Evolutionary conservation across 768 basidiomycete genomes (phyloP), one percentile per base, ranked within the genome.

Genomic region (Calocera cornea): DNA sequence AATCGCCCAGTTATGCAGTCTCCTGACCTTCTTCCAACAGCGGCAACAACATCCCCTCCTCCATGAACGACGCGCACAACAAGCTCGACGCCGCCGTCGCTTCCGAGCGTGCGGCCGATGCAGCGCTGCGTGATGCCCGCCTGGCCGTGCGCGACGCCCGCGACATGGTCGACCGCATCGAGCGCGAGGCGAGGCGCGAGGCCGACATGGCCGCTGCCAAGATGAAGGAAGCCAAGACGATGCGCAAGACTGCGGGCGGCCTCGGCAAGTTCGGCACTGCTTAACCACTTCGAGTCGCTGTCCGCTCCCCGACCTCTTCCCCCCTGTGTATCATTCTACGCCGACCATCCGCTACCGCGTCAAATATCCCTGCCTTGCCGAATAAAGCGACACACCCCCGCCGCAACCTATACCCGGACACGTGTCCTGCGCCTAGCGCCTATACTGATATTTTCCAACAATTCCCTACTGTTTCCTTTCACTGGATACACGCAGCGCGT

Each of bases 11-110:
- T 16, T 7, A 60, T 60, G 31, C n/a, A n/a, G n/a, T n/a, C n/a
- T n/a, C n/a, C 31, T 29, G 24, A 60, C 31, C 11, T 19, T 33
- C 27, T 50, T 50, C 8, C 22, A 17, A 29, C 31, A 60, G 54
- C 54, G 11, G 14, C 22, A 12, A 60, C 14, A 60, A 60, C 19
- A 60, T 60, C 16, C 54, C 54, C 11, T 5, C 14, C 2, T 60
- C 54, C 7, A 11, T 60, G 54, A 33, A 60, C 27, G 27, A 60
- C 31, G 54, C 54, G 11, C 54, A 60, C 22, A 5, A 11, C 31
- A 60, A 60, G 54, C 54, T 60, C 19, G 54, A 60, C 54, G 54
- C 54, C 19, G 54, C 54, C 31, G 54, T 60, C 54, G 54, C 54
- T 27, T 60, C 54, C 31, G 54, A 60, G 31, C 54, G 54, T 27